These are phyloP conservation scores for Naganishia cerealis DNA, from an alignment of 1,284 basidiomycete species.

Conservation along the genomic window DNA sequence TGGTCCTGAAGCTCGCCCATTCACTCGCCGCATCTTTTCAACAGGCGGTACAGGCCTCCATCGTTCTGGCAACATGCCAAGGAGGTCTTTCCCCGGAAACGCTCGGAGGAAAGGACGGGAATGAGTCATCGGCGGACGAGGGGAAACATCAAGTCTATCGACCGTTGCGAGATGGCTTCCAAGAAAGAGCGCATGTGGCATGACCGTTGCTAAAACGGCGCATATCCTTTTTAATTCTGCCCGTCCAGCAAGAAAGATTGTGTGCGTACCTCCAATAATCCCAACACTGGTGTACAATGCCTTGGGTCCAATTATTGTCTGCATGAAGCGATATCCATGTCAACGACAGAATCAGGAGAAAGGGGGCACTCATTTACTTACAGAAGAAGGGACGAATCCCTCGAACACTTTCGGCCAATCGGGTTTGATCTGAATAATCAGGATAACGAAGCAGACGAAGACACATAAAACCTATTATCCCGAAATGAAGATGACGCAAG, in stretches of 20 bases:
- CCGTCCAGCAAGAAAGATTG: not conserved
- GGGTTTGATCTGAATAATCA: conserved; percentile 72
- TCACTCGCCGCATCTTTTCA: not conserved
- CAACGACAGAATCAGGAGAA: not conserved
- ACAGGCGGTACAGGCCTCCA: not conserved
- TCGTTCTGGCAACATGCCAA: not conserved
- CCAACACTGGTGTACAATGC: conserved; percentile 74
- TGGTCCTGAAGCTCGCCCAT: not conserved
- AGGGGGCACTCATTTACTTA: conserved; percentile 38
- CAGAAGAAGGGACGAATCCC: conserved; percentile 79
- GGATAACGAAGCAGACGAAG: conserved; percentile 75
- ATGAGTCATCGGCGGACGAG: conserved; percentile 7
- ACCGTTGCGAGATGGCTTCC: conserved; percentile 82
- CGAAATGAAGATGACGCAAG: conserved; percentile 11
- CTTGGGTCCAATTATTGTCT: conserved; percentile 50
- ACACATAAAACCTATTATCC: conserved; percentile 69
- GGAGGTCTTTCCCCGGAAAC: conserved; percentile 20
- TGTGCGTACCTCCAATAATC: conserved; percentile 54
- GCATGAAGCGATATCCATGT: not conserved
- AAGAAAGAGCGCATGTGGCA: conserved; percentile 87
- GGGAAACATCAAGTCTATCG: conserved; percentile 59
- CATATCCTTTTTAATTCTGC: not conserved
- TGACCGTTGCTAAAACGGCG: conserved; percentile 65
- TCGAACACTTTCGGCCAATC: conserved; percentile 76
- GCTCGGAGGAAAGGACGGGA: conserved; percentile 29